A percentile compares a stretch with the other conserved stretches of the same genome.
Conservation (phyloP, 148 eudicot species). For the Amaranthus palmeri region DNA sequence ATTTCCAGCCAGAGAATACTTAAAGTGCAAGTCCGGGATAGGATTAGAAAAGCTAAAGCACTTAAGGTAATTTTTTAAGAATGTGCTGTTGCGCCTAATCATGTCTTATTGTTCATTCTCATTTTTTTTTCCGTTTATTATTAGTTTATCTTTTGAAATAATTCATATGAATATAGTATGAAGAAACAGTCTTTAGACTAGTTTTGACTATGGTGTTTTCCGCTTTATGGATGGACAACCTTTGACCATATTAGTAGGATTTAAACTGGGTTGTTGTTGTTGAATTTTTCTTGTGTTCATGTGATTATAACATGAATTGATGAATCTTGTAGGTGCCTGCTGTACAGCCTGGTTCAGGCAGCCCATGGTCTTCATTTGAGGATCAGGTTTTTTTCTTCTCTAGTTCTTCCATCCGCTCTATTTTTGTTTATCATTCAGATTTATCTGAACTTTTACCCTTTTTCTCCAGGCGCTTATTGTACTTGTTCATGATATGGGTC, state of each 20-base stretch:
- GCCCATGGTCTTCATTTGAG: conserved; percentile 81
- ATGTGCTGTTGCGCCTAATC: background rate
- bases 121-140: background rate
- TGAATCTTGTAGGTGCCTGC: conserved; percentile 47
- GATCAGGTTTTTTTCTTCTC: conserved; percentile 60
- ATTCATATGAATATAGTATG: background rate
- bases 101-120: conserved; percentile 1
- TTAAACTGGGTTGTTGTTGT: background rate
- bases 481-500: conserved; percentile 97
- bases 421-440: conserved; percentile 2
- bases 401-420: background rate
- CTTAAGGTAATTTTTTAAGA: conserved; percentile 51
- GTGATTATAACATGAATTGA: conserved; percentile 16
- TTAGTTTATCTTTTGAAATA: too few relatives aligned
- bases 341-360: conserved; percentile 67
- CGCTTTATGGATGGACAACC: background rate
- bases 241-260: background rate
- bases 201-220: background rate
- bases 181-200: background rate
- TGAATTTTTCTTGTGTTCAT: background rate
- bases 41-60: conserved; percentile 60
- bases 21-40: conserved; percentile 66
- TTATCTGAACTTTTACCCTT: conserved; percentile 22
- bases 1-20: conserved; percentile 75
- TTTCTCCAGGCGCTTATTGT: conserved; percentile 82